Evolutionary conservation across 441 rosid genomes (phyloP), one percentile per base, ranked within the genome.

Genomic region (Erodium moschatum): DNA sequence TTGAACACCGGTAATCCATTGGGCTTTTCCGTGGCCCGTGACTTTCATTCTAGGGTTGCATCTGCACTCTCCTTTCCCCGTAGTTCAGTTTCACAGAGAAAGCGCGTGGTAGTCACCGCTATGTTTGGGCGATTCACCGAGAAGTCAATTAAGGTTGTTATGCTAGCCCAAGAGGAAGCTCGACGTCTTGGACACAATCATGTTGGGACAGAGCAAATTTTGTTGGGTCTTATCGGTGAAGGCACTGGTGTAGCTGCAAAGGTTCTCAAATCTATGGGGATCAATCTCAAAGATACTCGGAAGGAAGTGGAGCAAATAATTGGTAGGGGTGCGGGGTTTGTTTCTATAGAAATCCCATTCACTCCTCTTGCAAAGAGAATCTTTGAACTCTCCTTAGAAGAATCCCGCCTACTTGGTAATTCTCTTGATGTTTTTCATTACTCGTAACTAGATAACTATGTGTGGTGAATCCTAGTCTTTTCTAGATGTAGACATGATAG

Each of bases 131-230:
- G 97, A 42, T 94, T 94, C 73, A 91, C 99, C 0, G 97, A 94
- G 78, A 91, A 94, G 75, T 90, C 97, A 64, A 94, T 94, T 71
- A 91, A 94, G 84, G 99, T 91, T 20, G 92, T 94, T 50, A 90
- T 91, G 99, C 91, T 90, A 76, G 85, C 99, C 38, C 99, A 95
- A 75, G 99, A 95, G 86, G 99, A 95, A 81, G 97, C 99, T 12
- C 82, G 95, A 70, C 83, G 99, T 56, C 96, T 94, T 70, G 97
- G 99, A 65, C 99, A 94, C 81, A 94, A 91, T 78, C 88, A 88
- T 79, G 99, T 94, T 66, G 99, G 99, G 64, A 91, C 99, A 1
- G 99, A 94, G 77, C 99, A 91, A 70, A 88, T 95, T 75, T 79
- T 95, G 7, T 77, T 95, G 78, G 99, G 97, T 69, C 91, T 92